Evolutionary conservation across 768 basidiomycete genomes (phyloP).

Genomic region (Lepiota venenata): DNA sequence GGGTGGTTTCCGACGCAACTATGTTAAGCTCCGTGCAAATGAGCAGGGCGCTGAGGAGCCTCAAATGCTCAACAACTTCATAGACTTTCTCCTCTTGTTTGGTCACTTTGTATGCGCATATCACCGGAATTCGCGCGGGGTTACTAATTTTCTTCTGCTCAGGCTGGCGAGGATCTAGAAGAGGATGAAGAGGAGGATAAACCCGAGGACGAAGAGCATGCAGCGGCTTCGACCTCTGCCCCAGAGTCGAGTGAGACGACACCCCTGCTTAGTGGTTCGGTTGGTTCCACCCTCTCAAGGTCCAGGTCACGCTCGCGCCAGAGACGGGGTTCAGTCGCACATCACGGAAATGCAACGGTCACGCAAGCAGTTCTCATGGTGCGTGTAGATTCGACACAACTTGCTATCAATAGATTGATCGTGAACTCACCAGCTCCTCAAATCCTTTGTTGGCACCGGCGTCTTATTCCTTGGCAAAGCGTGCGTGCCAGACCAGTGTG

Average conservation of each 20-base stretch:
- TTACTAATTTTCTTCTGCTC: conserved; percentile 9
- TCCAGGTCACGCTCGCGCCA: conserved; percentile 49
- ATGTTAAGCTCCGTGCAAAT: conserved; percentile 67
- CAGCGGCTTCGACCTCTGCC: conserved; percentile 18
- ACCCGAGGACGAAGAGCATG: conserved; percentile 65
- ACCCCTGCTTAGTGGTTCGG: conserved; percentile 42
- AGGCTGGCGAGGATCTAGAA: conserved; percentile 91
- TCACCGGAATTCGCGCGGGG: neutral
- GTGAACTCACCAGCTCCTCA: conserved; percentile 59
- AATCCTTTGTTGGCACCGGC: conserved; percentile 94
- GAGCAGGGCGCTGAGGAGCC: conserved; percentile 64
- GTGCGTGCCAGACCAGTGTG: conserved; percentile 37
- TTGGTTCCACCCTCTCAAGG: conserved; percentile 17
- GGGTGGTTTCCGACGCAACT: conserved; percentile 91
- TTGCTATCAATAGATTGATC: conserved; percentile 1
- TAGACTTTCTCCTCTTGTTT: conserved; percentile 92
- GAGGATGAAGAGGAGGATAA: conserved; percentile 84
- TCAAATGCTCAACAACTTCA: conserved; percentile 76
- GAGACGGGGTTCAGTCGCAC: conserved; percentile 53
- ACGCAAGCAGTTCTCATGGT: conserved; percentile 94
- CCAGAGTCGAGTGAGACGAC: conserved; percentile 44
- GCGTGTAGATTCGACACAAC: conserved; percentile 17
- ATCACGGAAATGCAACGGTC: conserved; percentile 84
- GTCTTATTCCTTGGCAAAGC: conserved; percentile 95
- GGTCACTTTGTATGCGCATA: conserved; percentile 84